Evolutionary conservation across 352 stramenopile genomes (phyloP).

Genomic region (Blastocystis sp.): DNA sequence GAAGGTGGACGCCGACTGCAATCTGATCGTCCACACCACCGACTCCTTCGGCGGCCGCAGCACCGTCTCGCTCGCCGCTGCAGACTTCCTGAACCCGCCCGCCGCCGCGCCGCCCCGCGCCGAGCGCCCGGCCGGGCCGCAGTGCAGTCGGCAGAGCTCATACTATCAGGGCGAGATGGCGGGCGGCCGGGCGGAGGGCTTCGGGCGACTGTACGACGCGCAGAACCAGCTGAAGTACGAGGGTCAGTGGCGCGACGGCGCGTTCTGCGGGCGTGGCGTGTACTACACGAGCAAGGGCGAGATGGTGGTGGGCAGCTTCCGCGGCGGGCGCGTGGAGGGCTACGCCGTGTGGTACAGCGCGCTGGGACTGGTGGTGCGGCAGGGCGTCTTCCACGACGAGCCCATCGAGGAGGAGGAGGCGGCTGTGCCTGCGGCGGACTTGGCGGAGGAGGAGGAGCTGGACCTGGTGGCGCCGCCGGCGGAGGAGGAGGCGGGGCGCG

Average conservation of each 20-base stretch:
- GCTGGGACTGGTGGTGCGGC: constrained; percentile 27
- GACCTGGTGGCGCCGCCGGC: background rate
- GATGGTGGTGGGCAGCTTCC: constrained; percentile 5
- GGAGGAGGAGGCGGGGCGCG: background rate
- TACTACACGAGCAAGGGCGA: constrained; percentile 24
- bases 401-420: background rate
- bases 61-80: background rate
- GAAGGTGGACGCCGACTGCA: constrained; percentile 5
- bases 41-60: constrained; percentile 11
- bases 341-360: background rate
- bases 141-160: constrained; percentile 31
- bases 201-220: constrained; percentile 18
- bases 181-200: background rate
- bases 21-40: background rate
- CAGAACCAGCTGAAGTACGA: constrained; percentile 45
- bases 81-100: constrained; percentile 26
- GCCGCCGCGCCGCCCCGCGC: background rate
- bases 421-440: background rate
- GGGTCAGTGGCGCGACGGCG: constrained; percentile 6
- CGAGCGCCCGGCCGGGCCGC: background rate
- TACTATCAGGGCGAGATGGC: constrained; percentile 67
- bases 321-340: background rate
- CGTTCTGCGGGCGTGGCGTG: background rate
- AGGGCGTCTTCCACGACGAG: background rate
- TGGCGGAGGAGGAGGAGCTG: background rate